Conservation (phyloP, 1,139 yeast species). For the Protomyces inundatus region DNA sequence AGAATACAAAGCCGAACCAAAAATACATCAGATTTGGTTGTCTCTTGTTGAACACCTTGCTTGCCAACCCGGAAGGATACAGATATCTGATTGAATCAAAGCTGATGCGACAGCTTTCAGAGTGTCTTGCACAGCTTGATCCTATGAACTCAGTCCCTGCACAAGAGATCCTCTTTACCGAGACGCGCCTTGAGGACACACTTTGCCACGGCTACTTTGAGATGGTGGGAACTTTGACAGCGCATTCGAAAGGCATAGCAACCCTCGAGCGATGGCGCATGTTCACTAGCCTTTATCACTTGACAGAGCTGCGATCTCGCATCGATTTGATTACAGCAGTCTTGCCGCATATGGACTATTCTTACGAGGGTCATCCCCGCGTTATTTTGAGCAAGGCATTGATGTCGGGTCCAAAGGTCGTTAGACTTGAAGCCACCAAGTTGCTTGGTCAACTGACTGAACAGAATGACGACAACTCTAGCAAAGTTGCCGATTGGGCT, state of each 20-base stretch:
- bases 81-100: slow-evolving; percentile 67
- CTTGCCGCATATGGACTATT: slow-evolving; percentile 58
- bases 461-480: slow-evolving; percentile 1
- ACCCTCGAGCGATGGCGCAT: slow-evolving; percentile 78
- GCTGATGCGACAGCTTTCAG: slow-evolving; percentile 78
- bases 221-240: slow-evolving; percentile 67
- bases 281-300: slow-evolving; percentile 70
- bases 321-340: slow-evolving; percentile 57
- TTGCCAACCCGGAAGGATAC: slow-evolving; percentile 60
- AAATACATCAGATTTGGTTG: slow-evolving; percentile 68
- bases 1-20: slow-evolving; percentile 49
- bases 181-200: slow-evolving; percentile 55
- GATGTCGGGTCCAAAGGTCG: slow-evolving; percentile 50
- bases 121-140: slow-evolving; percentile 78
- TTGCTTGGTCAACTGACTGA: slow-evolving; percentile 46
- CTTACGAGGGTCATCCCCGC: slow-evolving; percentile 61
- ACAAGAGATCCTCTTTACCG: slow-evolving; percentile 66
- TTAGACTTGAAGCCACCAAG: slow-evolving; percentile 56
- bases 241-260: slow-evolving; percentile 55
- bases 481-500: slow-evolving; percentile 41
- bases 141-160: slow-evolving; percentile 68
- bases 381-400: slow-evolving; percentile 62
- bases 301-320: slow-evolving; percentile 53
- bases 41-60: slow-evolving; percentile 61
- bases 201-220: slow-evolving; percentile 71